These are phyloP conservation scores for Mycena latifolia DNA, from an alignment of 768 basidiomycete genomes.

Conservation along the genomic window DNA sequence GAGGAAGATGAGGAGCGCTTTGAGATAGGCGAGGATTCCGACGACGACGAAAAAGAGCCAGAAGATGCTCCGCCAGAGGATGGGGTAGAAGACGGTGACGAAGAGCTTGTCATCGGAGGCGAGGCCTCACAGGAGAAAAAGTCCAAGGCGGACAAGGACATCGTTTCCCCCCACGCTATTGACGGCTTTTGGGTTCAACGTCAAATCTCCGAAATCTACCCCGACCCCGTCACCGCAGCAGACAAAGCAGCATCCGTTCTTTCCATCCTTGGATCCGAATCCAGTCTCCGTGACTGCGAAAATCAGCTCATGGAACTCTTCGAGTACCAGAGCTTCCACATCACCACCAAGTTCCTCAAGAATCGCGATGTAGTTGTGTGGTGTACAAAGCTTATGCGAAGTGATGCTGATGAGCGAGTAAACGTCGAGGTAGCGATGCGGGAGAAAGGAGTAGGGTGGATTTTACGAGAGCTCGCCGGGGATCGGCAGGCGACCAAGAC, in stretches of 20 bases:
- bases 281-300: slow-evolving; percentile 91
- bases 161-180: slow-evolving; percentile 90
- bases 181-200: slow-evolving; percentile 99
- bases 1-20: slow-evolving; percentile 92
- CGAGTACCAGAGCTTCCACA: slow-evolving; percentile 92
- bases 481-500: slow-evolving; percentile 73
- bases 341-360: slow-evolving; percentile 91
- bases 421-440: slow-evolving; percentile 99
- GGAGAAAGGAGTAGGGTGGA: slow-evolving; percentile 97
- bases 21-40: slow-evolving; percentile 87
- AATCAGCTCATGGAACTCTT: slow-evolving; percentile 98
- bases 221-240: slow-evolving; percentile 94
- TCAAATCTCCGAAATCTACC: slow-evolving; percentile 89
- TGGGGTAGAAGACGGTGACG: slow-evolving; percentile 62
- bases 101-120: slow-evolving; percentile 85
- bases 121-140: slow-evolving; percentile 66
- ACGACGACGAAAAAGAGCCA: slow-evolving; percentile 77
- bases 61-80: slow-evolving; percentile 58
- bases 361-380: slow-evolving; percentile 97
- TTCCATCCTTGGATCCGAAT: slow-evolving; percentile 87
- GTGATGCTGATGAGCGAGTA: slow-evolving; percentile 88
- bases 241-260: slow-evolving; percentile 91
- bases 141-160: slow-evolving; percentile 76
- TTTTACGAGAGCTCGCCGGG: slow-evolving; percentile 88
- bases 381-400: slow-evolving; percentile 96